Base-by-base conservation (phyloP, 2,329 filamentous ascomycete species). In the Colletotrichum lentis region DNA sequence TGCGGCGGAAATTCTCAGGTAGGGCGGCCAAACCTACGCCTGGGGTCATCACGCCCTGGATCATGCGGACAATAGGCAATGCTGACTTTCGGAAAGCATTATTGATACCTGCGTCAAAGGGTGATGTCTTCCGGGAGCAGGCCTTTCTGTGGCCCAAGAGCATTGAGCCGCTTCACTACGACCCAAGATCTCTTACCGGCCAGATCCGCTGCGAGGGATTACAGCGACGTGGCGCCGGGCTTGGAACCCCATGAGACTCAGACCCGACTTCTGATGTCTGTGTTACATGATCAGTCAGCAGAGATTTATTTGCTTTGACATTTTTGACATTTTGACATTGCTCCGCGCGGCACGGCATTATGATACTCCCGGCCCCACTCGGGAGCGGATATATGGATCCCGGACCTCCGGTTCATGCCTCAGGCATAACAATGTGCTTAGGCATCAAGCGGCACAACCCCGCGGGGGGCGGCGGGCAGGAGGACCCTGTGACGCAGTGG, bases 391-490 rank as follows among this genome's bases (percentile, higher is more conserved):
- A 8, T 31, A 7, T 31, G 27, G 27, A 8, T 43, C 41, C 7
- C 16, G 41, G 16, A 5, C 16, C 10, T 22, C 11, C 3, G 3
- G 1, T 0, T 0, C 0, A 12, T 58, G 56, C 56, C 56, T 58
- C 43, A 58, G 56, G 56, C 56, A 7, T 2, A 0, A 12, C 6
- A 1, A 2, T 3, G 2, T 14, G 14, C 37, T 41, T 11, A 41
- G 14, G 11, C 18, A 18, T 2, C 41, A 18, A 35, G 8, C 20
- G n/a, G n/a, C 43, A 18, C 20, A 35, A 58, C 43, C 56, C 56
- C 56, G 27, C 56, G n/a, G 56, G 56, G 55, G 27, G 24, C 24
- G 27, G 27, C 27, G 27, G 27, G 27, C 56, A 47, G 44, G 56
- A 58, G n/a, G n/a, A n/a, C n/a, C 56, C 56, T 43, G 24, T 58